phyloP scores from a whole-genome alignment of 768 basidiomycete species.

The Lactarius evosmus region DNA sequence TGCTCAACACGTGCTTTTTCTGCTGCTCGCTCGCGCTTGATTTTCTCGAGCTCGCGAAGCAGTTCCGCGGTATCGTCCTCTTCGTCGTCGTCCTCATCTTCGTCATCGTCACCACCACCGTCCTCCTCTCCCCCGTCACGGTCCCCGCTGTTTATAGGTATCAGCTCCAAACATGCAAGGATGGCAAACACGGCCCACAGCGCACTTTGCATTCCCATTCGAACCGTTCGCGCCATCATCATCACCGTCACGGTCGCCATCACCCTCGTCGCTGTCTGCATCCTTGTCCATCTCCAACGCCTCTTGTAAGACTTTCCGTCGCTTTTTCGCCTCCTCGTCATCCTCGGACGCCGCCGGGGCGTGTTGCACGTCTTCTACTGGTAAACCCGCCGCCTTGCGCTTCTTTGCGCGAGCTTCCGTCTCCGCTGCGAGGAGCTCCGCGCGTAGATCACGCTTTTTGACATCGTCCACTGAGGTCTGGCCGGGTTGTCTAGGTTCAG shows the following conservation, averaged over 20 bases:
- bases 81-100: slow-evolving; percentile 58
- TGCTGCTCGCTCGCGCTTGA: slow-evolving; percentile 92
- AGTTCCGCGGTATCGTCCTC: slow-evolving; percentile 94
- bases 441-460: slow-evolving; percentile 71
- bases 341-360: slow-evolving; percentile 47
- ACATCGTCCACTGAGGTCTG: slow-evolving; percentile 83
- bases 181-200: not conserved
- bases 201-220: slow-evolving; percentile 13
- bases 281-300: slow-evolving; percentile 87
- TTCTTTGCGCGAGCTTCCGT: slow-evolving; percentile 87
- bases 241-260: slow-evolving; percentile 50
- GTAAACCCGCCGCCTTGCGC: slow-evolving; percentile 79
- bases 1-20: slow-evolving; percentile 83
- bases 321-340: slow-evolving; percentile 67
- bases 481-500: slow-evolving; percentile 70
- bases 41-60: slow-evolving; percentile 95
- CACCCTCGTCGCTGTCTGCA: slow-evolving; percentile 72
- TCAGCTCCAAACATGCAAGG: not conserved
- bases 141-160: not conserved
- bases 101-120: slow-evolving; percentile 48
- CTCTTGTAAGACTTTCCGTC: slow-evolving; percentile 84
- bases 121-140: slow-evolving; percentile 35
- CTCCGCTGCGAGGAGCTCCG: slow-evolving; percentile 83
- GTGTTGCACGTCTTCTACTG: slow-evolving; percentile 38
- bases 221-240: slow-evolving; percentile 30